Conservation (phyloP, 495 filamentous ascomycete genomes). For the Hyaloscypha finlandica region DNA sequence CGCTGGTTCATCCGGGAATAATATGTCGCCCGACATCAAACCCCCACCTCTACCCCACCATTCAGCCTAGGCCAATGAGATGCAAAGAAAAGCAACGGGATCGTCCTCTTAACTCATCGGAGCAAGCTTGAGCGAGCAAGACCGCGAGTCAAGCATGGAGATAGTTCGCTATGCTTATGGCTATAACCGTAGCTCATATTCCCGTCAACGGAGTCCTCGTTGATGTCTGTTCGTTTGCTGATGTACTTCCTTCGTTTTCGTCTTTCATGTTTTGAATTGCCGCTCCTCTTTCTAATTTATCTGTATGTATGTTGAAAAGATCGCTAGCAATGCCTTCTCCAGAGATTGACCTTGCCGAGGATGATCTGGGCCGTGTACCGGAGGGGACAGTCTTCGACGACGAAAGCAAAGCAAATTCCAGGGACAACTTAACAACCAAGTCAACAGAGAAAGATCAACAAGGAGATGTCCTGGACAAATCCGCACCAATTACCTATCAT, state of each 20-base stretch:
- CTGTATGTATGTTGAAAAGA: neutral
- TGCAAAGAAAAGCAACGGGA: neutral
- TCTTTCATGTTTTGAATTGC: neutral
- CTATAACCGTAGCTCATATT: neutral
- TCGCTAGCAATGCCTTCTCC: slow-evolving; percentile 18
- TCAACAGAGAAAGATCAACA: neutral
- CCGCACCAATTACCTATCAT: slow-evolving; percentile 56
- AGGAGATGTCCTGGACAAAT: slow-evolving; percentile 8
- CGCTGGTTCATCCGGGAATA: neutral
- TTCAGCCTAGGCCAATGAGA: neutral
- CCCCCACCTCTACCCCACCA: neutral
- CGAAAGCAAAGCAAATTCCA: slow-evolving; percentile 6
- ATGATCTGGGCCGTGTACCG: slow-evolving; percentile 1
- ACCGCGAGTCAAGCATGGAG: slow-evolving; percentile 8
- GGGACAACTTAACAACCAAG: neutral
- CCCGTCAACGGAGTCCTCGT: neutral
- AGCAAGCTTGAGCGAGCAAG: slow-evolving; percentile 4
- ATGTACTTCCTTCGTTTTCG: neutral
- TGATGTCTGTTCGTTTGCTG: neutral
- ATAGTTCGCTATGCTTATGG: neutral
- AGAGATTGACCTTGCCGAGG: slow-evolving; percentile 17
- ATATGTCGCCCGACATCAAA: neutral
- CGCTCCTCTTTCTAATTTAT: neutral
- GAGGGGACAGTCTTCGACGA: slow-evolving; percentile 4
- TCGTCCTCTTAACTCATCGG: neutral